These are phyloP conservation scores for Ophiostoma ips DNA, from an alignment of 2,329 filamentous ascomycete species.

Conservation along the genomic window DNA sequence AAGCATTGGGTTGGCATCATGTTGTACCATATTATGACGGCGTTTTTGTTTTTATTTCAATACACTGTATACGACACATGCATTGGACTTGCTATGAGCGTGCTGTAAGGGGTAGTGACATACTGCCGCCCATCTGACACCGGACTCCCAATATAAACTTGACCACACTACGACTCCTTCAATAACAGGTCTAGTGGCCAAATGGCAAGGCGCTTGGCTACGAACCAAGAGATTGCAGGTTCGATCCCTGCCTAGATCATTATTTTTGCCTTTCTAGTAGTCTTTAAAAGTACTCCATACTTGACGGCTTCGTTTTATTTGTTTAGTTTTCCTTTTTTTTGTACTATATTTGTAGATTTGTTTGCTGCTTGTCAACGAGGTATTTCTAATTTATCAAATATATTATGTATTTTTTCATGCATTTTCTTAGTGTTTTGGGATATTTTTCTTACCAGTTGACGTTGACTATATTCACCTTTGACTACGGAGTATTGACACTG, in stretches of 20 bases:
- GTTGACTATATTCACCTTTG: no score
- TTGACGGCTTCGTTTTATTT: background rate
- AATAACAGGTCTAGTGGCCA: conserved; percentile 16
- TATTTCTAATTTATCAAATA: no score
- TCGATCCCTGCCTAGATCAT: conserved; percentile 22
- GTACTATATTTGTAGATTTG: background rate
- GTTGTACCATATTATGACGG: conserved; percentile 5
- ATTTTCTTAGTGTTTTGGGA: no score
- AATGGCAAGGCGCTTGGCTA: conserved; percentile 25
- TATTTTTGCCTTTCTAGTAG: background rate
- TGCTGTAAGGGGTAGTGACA: no score
- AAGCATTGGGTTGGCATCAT: background rate
- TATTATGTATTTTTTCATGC: no score
- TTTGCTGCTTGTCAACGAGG: no score
- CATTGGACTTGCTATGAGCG: no score
- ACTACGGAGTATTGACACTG: no score
- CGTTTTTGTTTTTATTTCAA: background rate
- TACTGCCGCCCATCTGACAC: no score
- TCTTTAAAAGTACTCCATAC: background rate
- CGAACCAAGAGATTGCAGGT: conserved; percentile 26
- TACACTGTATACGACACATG: background rate
- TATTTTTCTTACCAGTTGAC: no score
- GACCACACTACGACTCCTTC: background rate
- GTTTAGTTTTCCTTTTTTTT: background rate
- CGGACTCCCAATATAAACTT: background rate